Base-by-base conservation (phyloP, 805 yeast genomes). In the Cyberlindnera xishuangbannaensis region DNA sequence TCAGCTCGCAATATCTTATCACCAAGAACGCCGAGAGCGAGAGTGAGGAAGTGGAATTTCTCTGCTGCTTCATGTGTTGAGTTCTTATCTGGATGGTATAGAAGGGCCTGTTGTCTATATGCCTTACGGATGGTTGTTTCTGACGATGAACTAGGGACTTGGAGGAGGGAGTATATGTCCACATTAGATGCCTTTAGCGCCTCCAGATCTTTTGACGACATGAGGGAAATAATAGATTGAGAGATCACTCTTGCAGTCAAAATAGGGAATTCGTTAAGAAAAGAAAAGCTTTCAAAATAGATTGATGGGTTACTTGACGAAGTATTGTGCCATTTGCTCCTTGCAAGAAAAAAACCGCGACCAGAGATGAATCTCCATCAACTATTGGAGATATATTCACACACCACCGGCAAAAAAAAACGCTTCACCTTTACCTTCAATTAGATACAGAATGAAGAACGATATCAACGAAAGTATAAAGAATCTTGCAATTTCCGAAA, bases 11-110 rank as follows among this genome's bases (percentile, higher is more conserved):
- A 84, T 48, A 82, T 77, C 12, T 76, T 64, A 55, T 86, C 95
- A 13, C 82, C 73, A 41, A 90, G 67, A 12, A 88, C 68, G 59
- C 85, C 95, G 56, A 92, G 69, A 1, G 97, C 94, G 38, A 76
- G 73, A 2, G 90, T 78, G 48, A 86, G 71, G 52, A 81, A 90
- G 62, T 88, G 90, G 62, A 88, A 88, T 62, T 79, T 84, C 52
- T 84, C 95, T 23, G 90, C 92, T 8, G 95, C 96, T 55, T 86
- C 95, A 26, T 78, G 81, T 9, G 79, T 67, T 36, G 84, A 75
- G 52, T 78, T 78, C 65, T 83, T 83, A 62, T 83, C 94, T 37
- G 94, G 94, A 57, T 83, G 94, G 61, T 70, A 78, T 45, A 78
- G 76, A 47, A 83, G 65, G 13, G 94, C 94, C 29, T 82, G 73